These are phyloP conservation scores for Straminergon stramineum DNA, from an alignment of 225 moss, liverwort and hornwort genomes.

Conservation along the genomic window DNA sequence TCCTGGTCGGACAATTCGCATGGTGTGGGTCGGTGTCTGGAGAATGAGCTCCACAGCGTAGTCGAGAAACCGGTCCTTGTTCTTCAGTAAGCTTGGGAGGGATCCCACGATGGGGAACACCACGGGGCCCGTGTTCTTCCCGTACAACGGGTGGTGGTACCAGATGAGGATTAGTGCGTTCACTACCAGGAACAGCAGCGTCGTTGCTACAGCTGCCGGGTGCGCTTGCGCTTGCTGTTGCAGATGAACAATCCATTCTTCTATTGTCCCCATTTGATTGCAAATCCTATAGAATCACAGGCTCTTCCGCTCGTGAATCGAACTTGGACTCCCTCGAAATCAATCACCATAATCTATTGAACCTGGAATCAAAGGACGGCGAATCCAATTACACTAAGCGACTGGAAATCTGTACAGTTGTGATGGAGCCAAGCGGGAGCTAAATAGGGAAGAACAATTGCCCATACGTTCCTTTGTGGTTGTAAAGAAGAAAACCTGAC, in stretches of 20 bases:
- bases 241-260: slow-evolving; percentile 1
- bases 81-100: background rate
- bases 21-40: slow-evolving; percentile 13
- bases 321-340: background rate
- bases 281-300: background rate
- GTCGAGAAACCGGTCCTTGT: slow-evolving; percentile 11
- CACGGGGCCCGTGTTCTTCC: slow-evolving; percentile 13
- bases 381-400: background rate
- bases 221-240: background rate
- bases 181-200: background rate
- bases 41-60: background rate
- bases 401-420: background rate
- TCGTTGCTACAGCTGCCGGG: background rate
- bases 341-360: background rate
- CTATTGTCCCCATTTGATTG: background rate
- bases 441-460: background rate
- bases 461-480: background rate
- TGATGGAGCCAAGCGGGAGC: background rate
- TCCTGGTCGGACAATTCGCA: slow-evolving; percentile 12
- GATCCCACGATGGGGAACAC: slow-evolving; percentile 18
- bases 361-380: background rate
- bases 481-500: background rate
- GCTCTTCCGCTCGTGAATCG: background rate
- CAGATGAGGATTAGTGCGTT: slow-evolving; percentile 8
- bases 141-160: slow-evolving; percentile 35